Conservation (phyloP, 1,284 basidiomycete genomes). For the Ustanciosporium gigantosporum region DNA sequence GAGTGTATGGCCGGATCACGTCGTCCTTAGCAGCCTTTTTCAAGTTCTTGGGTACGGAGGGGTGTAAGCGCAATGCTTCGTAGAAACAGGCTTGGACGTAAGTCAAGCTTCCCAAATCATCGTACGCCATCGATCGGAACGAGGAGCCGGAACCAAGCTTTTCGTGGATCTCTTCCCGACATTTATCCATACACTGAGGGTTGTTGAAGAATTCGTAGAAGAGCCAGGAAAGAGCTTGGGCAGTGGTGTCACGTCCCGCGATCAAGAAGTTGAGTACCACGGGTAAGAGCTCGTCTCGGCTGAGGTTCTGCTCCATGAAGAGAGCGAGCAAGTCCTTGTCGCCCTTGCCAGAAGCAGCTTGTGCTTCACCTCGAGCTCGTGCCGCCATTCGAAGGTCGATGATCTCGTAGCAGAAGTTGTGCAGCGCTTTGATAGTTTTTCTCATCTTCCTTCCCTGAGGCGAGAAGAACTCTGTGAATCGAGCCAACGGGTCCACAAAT, state of each 20-base stretch:
- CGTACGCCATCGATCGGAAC: conserved; percentile 38
- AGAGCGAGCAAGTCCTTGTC: conserved; percentile 61
- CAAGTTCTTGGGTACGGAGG: conserved; percentile 51
- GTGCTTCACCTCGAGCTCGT: conserved; percentile 17
- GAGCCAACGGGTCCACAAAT: conserved; percentile 36
- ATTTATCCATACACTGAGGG: conserved; percentile 23
- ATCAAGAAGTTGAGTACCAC: conserved; percentile 52
- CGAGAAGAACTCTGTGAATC: conserved; percentile 41
- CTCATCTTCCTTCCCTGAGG: conserved; percentile 32
- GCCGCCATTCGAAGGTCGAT: conserved; percentile 36
- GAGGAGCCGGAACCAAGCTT: conserved; percentile 19
- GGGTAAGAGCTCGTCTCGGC: conserved; percentile 54
- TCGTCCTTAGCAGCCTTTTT: conserved; percentile 44
- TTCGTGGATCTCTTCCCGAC: conserved; percentile 39
- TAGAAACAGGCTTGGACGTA: conserved; percentile 45
- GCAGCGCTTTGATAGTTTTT: conserved; percentile 27
- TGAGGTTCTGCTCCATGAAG: conserved; percentile 62
- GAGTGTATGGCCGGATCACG: conserved; percentile 42
- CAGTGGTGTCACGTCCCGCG: conserved; percentile 51
- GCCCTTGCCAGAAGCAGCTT: conserved; percentile 29
- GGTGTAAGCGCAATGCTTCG: conserved; percentile 50
- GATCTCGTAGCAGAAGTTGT: conserved; percentile 36
- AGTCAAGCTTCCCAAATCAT: conserved; percentile 34
- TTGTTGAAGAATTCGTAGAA: conserved; percentile 41
- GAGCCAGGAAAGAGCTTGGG: conserved; percentile 46